phyloP scores from a whole-genome alignment of 1,139 yeast genomes.

The Lizanozyma gosingica region DNA sequence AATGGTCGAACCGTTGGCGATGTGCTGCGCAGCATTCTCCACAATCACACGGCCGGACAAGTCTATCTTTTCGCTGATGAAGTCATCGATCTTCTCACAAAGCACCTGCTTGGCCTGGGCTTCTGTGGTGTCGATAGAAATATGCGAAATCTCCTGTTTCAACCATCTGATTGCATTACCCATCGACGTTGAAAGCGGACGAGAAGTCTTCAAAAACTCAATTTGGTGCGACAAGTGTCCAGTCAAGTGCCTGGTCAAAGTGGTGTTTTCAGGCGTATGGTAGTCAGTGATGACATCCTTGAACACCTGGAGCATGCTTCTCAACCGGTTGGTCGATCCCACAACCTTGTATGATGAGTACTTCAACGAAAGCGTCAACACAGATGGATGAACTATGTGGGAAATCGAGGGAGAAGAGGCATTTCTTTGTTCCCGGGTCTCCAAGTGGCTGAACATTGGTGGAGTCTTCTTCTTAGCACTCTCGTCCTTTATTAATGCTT shows the following conservation, averaged over 20 bases:
- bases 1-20: constrained; percentile 68
- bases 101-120: constrained; percentile 63
- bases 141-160: constrained; percentile 82
- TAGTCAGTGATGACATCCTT: constrained; percentile 74
- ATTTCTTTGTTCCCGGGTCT: constrained; percentile 70
- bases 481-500: constrained; percentile 39
- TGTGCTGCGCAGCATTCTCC: constrained; percentile 71
- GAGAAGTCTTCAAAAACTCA: constrained; percentile 81
- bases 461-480: constrained; percentile 37
- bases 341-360: constrained; percentile 79
- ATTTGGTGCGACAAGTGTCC: constrained; percentile 90
- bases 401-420: constrained; percentile 54
- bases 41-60: constrained; percentile 79
- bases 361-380: constrained; percentile 69
- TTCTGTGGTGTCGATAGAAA: constrained; percentile 66
- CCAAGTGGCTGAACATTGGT: constrained; percentile 80
- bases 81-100: constrained; percentile 63
- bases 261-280: constrained; percentile 75
- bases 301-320: constrained; percentile 80
- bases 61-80: constrained; percentile 77
- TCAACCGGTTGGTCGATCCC: constrained; percentile 83
- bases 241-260: constrained; percentile 81
- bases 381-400: constrained; percentile 79
- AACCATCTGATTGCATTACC: constrained; percentile 97
- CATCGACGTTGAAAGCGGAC: constrained; percentile 91